Conservation (phyloP, 768 basidiomycete genomes). For the Auricularia cornea region DNA sequence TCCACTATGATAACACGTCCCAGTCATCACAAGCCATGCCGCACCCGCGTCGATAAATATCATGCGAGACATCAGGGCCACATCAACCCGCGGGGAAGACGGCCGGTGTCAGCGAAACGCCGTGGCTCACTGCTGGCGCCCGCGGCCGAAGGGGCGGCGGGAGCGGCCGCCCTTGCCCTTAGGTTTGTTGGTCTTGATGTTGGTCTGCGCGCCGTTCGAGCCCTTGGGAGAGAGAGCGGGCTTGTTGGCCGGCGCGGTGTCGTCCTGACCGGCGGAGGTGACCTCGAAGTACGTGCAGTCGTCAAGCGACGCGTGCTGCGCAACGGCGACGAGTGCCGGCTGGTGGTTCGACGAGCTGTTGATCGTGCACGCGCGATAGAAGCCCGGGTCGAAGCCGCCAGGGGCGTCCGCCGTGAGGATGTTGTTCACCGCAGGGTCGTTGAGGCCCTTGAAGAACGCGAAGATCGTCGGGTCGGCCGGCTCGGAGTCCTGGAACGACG, state of each 20-base stretch:
- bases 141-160: background rate
- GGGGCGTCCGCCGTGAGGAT: background rate
- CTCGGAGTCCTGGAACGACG: slow-evolving; percentile 35
- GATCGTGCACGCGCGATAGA: slow-evolving; percentile 16
- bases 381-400: slow-evolving; percentile 5
- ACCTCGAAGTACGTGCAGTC: background rate
- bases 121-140: background rate
- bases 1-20: no score
- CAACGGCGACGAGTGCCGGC: slow-evolving; percentile 38
- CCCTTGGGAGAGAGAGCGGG: background rate
- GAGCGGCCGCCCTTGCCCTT: background rate
- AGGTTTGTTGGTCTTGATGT: background rate
- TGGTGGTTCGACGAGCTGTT: slow-evolving; percentile 43
- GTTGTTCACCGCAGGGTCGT: slow-evolving; percentile 2
- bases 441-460: slow-evolving; percentile 42
- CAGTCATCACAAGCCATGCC: background rate
- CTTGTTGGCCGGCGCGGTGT: background rate
- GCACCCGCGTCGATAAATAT: background rate
- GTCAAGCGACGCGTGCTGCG: slow-evolving; percentile 32
- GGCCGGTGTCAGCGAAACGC: background rate
- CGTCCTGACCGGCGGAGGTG: background rate
- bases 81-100: no score
- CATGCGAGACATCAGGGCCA: background rate
- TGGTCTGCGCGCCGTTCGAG: background rate
- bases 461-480: slow-evolving; percentile 44